Evolutionary conservation across 345 rosid species (phyloP), one percentile per base, ranked within the genome.

Genomic region (Gynandropsis gynandra): DNA sequence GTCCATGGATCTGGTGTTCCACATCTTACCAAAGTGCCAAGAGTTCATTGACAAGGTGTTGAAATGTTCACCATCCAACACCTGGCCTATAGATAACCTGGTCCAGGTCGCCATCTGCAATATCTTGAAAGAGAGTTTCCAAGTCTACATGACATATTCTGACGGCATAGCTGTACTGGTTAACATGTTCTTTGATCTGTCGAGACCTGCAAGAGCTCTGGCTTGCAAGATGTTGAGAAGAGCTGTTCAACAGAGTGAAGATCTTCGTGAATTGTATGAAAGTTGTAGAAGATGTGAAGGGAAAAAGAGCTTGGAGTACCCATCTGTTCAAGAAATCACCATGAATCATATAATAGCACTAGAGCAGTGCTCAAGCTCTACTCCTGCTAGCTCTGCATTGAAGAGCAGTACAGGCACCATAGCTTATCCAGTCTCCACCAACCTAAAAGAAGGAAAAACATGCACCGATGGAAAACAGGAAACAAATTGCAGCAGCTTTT

Each of bases 41-140:
- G 73, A 47, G 7, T 78, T 81, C 33, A 70, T 78, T 15, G 82
- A 78, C 51, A 75, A 56, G 57, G 94, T 83, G 16, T 69, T 87
- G 69, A 71, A 72, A 32, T 79, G 87, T 63, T 78, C 74, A 44
- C 77, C 77, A 1, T 31, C 41, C 14, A 13, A 59, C 59, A 53
- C 50, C 9, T 52, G 50, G 34, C 52, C 48, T 56, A 38, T 39
- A 16, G 55, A 74, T 43, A 71, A 71, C 43, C 63, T 81, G 34
- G 83, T 73, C 51, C 82, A 73, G 46, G 85, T 80, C 18, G 83
- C 85, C 40, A 72, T 76, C 54, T 61, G 69, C 45, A 80, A 74
- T 64, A 81, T 77, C 71, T 70, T 87, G 74, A 87, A 78, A 63
- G 96, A 87, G 60, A 87, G 94, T 74, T 87, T 87, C 72, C 87